Evolutionary conservation across 202 grass and related monocot genomes (phyloP), one percentile per base, ranked within the genome.

Genomic region (Brachypodium distachyon): DNA sequence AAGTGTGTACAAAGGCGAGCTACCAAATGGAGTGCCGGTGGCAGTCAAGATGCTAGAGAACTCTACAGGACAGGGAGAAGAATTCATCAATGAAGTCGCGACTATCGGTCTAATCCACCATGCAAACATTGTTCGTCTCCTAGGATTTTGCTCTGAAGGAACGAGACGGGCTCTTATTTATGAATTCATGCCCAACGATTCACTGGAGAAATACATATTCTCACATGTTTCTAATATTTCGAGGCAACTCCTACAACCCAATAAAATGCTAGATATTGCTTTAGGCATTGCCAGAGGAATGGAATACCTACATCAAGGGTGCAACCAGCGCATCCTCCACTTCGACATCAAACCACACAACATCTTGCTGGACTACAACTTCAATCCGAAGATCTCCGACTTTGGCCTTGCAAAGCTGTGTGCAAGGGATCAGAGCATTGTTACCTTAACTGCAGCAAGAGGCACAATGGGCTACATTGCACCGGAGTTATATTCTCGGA

Each of bases 171-270:
- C 34, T 63, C 60, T 39, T 39, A 4, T 63, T 37, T 63, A 63
- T 23, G 87, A 90, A 72, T 86, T 86, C 60, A 70, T 90, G 87
- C 72, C 83, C 8, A 90, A 86, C 8, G 74, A 82, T 0, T 90
- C 87, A 7, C 17, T 90, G 28, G 83, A 90, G 21, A 90, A 70
- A 44, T 86, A 76, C 60, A 86, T 90, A 43, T 83, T 73, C 36
- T 27, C 28, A 0, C 11, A 1, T n/a, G 25, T 23, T 12, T 13
- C 48, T 23, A 80, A 61, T 52, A 13, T 2, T 6, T 9, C 5
- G 32, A 5, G 3, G 33, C 12, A 38, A n/a, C n/a, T 37, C 43
- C 49, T 85, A 38, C 29, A 5, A 50, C 55, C 43, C 21, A 14
- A 53, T 4, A 83, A 76, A 27, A 39, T 83, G 70, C 32, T 66